Evolutionary conservation across 768 basidiomycete genomes (phyloP).

Genomic region (Rhodocollybia butyracea): DNA sequence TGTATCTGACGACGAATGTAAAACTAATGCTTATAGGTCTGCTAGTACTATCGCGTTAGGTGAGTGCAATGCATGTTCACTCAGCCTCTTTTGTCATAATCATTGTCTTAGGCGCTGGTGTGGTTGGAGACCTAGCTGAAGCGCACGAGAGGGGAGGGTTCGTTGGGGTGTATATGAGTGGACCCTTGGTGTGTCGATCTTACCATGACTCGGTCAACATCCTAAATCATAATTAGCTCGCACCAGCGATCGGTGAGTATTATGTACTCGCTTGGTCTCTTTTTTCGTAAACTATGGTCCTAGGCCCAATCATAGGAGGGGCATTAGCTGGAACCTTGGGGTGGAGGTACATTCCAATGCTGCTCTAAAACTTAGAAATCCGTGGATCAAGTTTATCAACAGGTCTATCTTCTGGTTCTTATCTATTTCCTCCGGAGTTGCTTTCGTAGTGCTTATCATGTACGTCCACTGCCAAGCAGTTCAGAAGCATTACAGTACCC

Average conservation of each 20-base stretch:
- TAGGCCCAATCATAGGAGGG: conserved; percentile 62
- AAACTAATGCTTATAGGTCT: no score
- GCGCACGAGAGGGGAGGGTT: conserved; percentile 75
- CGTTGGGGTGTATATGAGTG: conserved; percentile 62
- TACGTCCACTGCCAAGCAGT: conserved; percentile 27
- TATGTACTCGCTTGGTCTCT: no score
- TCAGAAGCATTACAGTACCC: conserved; percentile 19
- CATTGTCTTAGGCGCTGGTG: conserved; percentile 54
- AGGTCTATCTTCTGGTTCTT: conserved; percentile 66
- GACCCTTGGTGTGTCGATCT: conserved; percentile 46
- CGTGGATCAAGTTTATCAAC: not conserved
- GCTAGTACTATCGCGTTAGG: conserved; percentile 78
- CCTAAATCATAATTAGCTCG: conserved; percentile 34
- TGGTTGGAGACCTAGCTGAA: conserved; percentile 73
- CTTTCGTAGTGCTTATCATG: conserved; percentile 47
- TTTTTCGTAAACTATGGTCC: no score
- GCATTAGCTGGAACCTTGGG: conserved; percentile 53
- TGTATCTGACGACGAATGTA: no score
- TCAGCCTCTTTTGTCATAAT: not conserved
- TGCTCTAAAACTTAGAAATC: not conserved
- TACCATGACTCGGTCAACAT: not conserved
- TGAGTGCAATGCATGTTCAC: conserved; percentile 15
- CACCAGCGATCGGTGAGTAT: conserved; percentile 58
- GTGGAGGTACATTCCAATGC: conserved; percentile 46
- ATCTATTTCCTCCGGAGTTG: conserved; percentile 42